A percentile compares a stretch with the other conserved stretches of the same genome.
Evolutionary conservation across 305 asterid species (phyloP).

Genomic region (Rubia peregrina): DNA sequence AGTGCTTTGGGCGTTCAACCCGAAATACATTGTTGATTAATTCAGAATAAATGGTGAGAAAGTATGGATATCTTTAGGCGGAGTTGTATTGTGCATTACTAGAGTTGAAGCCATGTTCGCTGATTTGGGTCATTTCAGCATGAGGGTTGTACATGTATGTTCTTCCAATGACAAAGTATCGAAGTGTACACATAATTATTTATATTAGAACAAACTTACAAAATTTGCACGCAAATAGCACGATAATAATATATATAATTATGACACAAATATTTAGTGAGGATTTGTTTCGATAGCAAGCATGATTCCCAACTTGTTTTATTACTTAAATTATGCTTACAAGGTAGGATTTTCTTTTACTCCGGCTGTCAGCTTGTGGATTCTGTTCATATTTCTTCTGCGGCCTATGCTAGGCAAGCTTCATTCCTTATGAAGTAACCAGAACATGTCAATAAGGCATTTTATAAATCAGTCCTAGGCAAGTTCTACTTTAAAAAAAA

Average conservation of each 20-base stretch:
- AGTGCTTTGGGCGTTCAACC: conserved; percentile 61
- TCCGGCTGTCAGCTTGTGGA: conserved; percentile 53
- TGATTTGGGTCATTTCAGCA: conserved; percentile 68
- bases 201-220: too few species aligned
- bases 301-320: too few species aligned
- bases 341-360: conserved; percentile 71
- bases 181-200: too few species aligned
- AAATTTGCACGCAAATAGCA: too few species aligned
- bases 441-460: conserved; percentile 12
- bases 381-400: conserved; percentile 52
- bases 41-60: conserved; percentile 51
- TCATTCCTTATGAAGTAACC: conserved; percentile 56
- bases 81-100: conserved; percentile 71
- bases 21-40: conserved; percentile 47
- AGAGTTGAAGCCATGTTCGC: conserved; percentile 90
- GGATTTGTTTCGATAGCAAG: conserved; percentile 35
- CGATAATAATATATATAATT: too few species aligned
- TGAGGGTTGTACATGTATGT: conserved; percentile 50
- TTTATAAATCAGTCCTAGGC: conserved; percentile 14
- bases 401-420: conserved; percentile 60
- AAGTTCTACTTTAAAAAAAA: conserved; percentile 7
- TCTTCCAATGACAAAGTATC: background rate
- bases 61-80: conserved; percentile 77
- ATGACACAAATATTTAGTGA: too few species aligned
- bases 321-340: conserved; percentile 7